phyloP scores from a whole-genome alignment of 495 filamentous ascomycete species.

The Cladorrhinum samala region DNA sequence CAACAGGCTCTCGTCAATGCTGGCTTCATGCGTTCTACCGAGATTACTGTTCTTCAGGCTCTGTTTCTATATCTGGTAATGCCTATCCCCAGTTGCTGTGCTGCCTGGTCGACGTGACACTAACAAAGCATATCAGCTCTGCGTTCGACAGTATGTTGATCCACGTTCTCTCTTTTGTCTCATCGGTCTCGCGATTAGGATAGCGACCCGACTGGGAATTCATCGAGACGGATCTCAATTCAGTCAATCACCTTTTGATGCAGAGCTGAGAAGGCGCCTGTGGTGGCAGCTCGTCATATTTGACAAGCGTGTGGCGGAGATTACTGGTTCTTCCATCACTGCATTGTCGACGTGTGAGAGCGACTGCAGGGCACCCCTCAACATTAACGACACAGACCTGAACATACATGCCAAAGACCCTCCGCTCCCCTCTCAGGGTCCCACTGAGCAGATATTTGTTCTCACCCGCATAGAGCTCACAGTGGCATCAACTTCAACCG shows the following conservation, averaged over 20 bases:
- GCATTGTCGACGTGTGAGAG: constrained; percentile 42
- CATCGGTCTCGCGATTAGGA: constrained; percentile 59
- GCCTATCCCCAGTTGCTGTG: neutral
- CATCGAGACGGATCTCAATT: constrained; percentile 59
- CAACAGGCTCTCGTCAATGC: constrained; percentile 54
- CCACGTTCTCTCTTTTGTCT: constrained; percentile 46
- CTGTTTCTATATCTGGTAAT: constrained; percentile 48
- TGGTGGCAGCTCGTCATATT: constrained; percentile 69
- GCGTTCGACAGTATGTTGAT: constrained; percentile 41
- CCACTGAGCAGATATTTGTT: constrained; percentile 48
- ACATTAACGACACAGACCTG: constrained; percentile 53
- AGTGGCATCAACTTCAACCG: constrained; percentile 37
- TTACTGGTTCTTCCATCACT: constrained; percentile 58
- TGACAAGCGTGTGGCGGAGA: constrained; percentile 57
- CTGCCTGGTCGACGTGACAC: constrained; percentile 1
- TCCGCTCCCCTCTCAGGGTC: constrained; percentile 35
- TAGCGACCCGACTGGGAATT: constrained; percentile 61
- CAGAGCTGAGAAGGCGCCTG: constrained; percentile 59
- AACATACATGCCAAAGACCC: constrained; percentile 41
- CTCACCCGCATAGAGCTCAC: constrained; percentile 45
- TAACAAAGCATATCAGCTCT: constrained; percentile 31
- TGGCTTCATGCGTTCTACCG: constrained; percentile 49
- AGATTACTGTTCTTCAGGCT: constrained; percentile 50
- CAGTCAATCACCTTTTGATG: constrained; percentile 59
- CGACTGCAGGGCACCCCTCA: constrained; percentile 46